Percentiles rank a stretch among this genome's conserved stretches.
These are phyloP conservation scores for Centella asiatica DNA, from an alignment of 129 eudicot species.

Conservation along the genomic window DNA sequence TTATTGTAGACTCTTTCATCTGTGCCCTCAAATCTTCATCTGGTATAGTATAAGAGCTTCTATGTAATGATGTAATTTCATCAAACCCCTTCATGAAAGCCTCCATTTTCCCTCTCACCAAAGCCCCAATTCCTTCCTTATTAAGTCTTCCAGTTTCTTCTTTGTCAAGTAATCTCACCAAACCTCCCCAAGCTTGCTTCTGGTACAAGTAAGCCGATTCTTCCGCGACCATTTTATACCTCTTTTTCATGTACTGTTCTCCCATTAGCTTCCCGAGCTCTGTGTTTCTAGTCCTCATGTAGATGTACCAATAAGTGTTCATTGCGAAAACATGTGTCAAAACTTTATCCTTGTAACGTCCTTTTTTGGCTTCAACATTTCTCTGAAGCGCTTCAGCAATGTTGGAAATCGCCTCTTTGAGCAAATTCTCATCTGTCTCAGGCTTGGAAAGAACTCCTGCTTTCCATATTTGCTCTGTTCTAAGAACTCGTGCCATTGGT, in stretches of 20 bases:
- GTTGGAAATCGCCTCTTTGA: constrained; percentile 49
- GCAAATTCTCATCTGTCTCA: constrained; percentile 41
- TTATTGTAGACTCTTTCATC: constrained; percentile 54
- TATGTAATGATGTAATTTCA: constrained; percentile 48
- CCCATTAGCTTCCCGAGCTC: constrained; percentile 65
- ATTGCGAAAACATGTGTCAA: constrained; percentile 50
- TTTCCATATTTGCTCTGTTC: constrained; percentile 69
- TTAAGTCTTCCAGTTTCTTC: constrained; percentile 29
- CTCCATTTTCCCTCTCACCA: constrained; percentile 43
- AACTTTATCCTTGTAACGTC: constrained; percentile 59
- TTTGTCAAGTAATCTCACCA: constrained; percentile 50
- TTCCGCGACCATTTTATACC: constrained; percentile 61
- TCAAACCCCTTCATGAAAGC: constrained; percentile 53
- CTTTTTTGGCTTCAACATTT: constrained; percentile 45
- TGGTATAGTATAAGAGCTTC: constrained; percentile 37
- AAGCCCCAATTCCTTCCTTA: constrained; percentile 25
- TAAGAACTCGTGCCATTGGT: constrained; percentile 60
- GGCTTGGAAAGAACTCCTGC: constrained; percentile 34
- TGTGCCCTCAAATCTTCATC: constrained; percentile 65
- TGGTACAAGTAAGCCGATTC: constrained; percentile 80
- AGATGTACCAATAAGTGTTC: constrained; percentile 83
- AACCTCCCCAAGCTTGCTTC: constrained; percentile 73
- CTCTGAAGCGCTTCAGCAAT: constrained; percentile 69
- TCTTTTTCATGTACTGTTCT: constrained; percentile 62
- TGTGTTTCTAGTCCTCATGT: constrained; percentile 60